Base-by-base conservation (phyloP, 2,329 filamentous ascomycete genomes). In the Taxawa tesnikishii region DNA sequence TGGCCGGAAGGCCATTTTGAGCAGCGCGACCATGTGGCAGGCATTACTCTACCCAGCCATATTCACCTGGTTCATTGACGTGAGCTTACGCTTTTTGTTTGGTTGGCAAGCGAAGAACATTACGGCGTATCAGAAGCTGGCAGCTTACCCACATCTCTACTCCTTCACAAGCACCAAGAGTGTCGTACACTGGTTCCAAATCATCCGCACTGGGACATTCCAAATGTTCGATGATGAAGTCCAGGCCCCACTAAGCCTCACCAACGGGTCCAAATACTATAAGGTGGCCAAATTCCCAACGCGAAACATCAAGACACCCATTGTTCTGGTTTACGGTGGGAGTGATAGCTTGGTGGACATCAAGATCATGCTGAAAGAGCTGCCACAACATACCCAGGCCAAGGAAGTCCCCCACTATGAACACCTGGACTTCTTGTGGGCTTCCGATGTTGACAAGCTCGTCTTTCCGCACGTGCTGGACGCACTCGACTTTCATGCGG, bases 111-210 rank as follows among this genome's bases (percentile, higher is more conserved):
- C 79, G 4, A 65, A 67, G 37, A 98, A 96, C 53, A 94, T 98
- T 39, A 75, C 75, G 6, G 62, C 74, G 1, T 77, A 79, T 36
- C 90, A 98, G 56, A 98, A 98, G 52, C 72, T 98, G 12, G 90
- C 90, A 3, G 85, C 85, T 1, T 98, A 98, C 53, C 80, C 88
- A 7, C 90, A 98, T 60, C 63, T 98, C 0, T 98, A 94, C 62
- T 94, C 87, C 1, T 96, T 88, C 54, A 94, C 88, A 0, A 93
- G 83, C 53, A 94, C 85, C 36, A 98, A 98, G 59, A 87, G 79
- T 13, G 85, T 98, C 6, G 90, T 98, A 0, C 90, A 98, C 53
- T 98, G 90, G 90, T 98, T 98, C 55, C 90, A 98, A 53, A 94
- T 98, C 51, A 98, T 98, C 47, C 79, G 90, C 42, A 94, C 88